A percentile compares a stretch with the other conserved stretches of the same genome.
Conservation (phyloP, 495 filamentous ascomycete genomes). For the Penicillium fimorum region DNA sequence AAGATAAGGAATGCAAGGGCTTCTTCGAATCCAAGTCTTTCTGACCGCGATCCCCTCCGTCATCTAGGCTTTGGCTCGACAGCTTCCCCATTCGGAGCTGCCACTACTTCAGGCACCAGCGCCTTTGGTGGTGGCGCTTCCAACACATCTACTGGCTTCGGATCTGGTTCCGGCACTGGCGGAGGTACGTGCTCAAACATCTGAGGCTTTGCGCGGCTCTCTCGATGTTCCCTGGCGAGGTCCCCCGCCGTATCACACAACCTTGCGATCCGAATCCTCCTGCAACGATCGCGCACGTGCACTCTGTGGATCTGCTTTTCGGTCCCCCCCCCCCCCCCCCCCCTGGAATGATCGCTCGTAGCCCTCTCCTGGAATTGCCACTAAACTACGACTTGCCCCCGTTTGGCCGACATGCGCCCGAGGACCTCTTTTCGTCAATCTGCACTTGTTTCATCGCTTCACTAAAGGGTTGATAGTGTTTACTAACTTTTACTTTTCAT, state of each 20-base stretch:
- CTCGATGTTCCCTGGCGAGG: constrained; percentile 4
- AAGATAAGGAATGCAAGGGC: constrained; percentile 43
- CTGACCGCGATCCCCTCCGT: constrained; percentile 45
- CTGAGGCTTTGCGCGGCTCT: constrained; percentile 34
- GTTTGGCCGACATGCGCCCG: constrained; percentile 15
- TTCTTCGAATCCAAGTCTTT: constrained; percentile 33
- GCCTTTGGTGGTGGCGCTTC: constrained; percentile 38
- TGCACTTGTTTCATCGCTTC: constrained; percentile 21
- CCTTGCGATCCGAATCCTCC: neutral
- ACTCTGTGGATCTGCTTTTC: neutral
- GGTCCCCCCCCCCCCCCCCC: too few relatives aligned
- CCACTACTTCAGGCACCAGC: constrained; percentile 21
- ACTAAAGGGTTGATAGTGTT: neutral
- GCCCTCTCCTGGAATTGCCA: neutral
- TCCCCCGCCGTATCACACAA: neutral
- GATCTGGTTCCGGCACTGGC: constrained; percentile 55
- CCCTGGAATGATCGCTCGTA: neutral
- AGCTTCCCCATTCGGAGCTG: constrained; percentile 10
- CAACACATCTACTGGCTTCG: constrained; percentile 53
- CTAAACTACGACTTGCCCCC: constrained; percentile 1
- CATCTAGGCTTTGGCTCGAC: constrained; percentile 61
- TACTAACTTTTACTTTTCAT: constrained; percentile 20
- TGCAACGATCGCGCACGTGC: neutral
- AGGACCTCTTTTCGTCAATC: constrained; percentile 19
- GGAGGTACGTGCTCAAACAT: constrained; percentile 51